Conservation (phyloP, 2,329 filamentous ascomycete genomes). For the Plenodomus tracheiphilus region DNA sequence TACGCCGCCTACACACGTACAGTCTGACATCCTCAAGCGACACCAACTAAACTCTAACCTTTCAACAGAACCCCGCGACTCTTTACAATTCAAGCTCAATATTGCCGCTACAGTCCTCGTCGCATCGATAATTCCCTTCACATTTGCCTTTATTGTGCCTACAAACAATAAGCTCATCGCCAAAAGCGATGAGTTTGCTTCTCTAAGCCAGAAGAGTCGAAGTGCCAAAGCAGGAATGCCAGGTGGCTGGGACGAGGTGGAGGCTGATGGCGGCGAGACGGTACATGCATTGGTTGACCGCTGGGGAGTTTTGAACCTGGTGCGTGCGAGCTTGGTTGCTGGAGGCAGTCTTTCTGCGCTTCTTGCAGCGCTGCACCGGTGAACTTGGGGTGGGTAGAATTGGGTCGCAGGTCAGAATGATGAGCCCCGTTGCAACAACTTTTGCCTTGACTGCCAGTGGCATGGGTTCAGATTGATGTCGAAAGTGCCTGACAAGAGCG, state of each 20-base stretch:
- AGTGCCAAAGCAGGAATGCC: neutral
- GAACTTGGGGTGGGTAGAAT: neutral
- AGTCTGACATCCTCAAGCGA: neutral
- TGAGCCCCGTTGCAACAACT: too few relatives aligned
- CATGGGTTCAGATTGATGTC: too few relatives aligned
- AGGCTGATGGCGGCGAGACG: slow-evolving; percentile 48
- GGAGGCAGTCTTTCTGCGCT: slow-evolving; percentile 28
- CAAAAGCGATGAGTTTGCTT: slow-evolving; percentile 48
- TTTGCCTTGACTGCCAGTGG: too few relatives aligned
- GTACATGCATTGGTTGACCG: slow-evolving; percentile 58
- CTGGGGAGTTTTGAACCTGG: slow-evolving; percentile 60
- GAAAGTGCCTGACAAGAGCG: too few relatives aligned
- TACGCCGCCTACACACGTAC: slow-evolving; percentile 53
- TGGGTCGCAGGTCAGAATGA: too few relatives aligned
- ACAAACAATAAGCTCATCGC: slow-evolving; percentile 55
- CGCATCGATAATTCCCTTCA: slow-evolving; percentile 57
- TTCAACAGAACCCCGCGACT: slow-evolving; percentile 30
- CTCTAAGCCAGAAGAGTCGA: neutral
- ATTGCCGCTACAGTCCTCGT: slow-evolving; percentile 52
- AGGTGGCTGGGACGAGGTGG: slow-evolving; percentile 45
- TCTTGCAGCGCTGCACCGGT: slow-evolving; percentile 23
- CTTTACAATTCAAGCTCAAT: slow-evolving; percentile 49
- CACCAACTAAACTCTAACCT: slow-evolving; percentile 3
- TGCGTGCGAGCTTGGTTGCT: slow-evolving; percentile 43
- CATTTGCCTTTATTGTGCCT: slow-evolving; percentile 49